Evolutionary conservation across 129 eudicot species (phyloP).

Genomic region (Tagetes erecta): DNA sequence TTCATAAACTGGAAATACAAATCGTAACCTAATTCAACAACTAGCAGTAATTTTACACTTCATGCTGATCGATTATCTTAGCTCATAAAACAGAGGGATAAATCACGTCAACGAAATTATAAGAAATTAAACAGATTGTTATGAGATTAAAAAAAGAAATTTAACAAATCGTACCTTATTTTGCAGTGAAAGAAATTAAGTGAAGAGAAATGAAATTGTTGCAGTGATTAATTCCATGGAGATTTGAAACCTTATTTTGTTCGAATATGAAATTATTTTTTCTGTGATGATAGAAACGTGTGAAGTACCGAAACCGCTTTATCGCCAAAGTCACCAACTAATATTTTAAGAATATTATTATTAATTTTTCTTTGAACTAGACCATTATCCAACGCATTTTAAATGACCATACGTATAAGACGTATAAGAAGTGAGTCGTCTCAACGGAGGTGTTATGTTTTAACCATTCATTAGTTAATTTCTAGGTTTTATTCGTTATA

Average conservation of each 20-base stretch:
- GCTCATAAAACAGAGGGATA: neutral
- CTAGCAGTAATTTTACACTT: neutral
- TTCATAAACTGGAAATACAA: conserved; percentile 12
- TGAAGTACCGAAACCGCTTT: conserved; percentile 1
- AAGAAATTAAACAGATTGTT: conserved; percentile 15
- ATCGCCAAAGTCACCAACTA: neutral
- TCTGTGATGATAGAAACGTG: neutral
- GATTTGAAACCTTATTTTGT: conserved; percentile 18
- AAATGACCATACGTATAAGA: no score
- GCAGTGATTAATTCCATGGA: conserved; percentile 7
- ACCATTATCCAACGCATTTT: no score
- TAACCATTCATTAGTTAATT: neutral
- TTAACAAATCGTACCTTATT: no score
- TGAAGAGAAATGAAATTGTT: neutral
- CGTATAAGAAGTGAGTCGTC: no score
- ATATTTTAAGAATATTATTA: no score
- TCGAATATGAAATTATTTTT: neutral
- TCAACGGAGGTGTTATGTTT: neutral
- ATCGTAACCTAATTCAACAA: conserved; percentile 17
- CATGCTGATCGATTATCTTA: conserved; percentile 10
- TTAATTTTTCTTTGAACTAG: no score
- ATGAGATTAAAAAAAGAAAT: neutral
- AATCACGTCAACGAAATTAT: neutral
- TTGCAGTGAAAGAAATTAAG: neutral
- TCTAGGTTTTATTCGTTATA: neutral